These are phyloP conservation scores for Rhodosporidiobolus odoratus DNA, from an alignment of 768 basidiomycete species.

Conservation along the genomic window DNA sequence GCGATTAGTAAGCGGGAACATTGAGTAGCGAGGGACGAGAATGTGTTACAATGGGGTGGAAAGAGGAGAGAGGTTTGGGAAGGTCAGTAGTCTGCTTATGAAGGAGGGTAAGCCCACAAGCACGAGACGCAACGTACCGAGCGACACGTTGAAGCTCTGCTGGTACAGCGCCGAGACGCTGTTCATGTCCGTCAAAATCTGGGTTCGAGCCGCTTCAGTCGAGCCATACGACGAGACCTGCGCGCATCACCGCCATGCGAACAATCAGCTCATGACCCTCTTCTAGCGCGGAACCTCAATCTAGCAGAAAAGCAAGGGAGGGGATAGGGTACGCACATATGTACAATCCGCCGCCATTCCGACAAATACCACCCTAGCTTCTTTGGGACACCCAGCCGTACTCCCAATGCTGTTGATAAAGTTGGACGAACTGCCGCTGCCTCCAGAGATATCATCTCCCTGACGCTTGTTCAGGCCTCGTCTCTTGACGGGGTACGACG, in stretches of 20 bases:
- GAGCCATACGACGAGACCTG: slow-evolving; percentile 49
- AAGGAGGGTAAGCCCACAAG: too few species aligned
- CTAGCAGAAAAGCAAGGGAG: too few species aligned
- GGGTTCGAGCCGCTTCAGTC: slow-evolving; percentile 61
- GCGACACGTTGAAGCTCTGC: slow-evolving; percentile 73
- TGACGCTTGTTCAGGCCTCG: slow-evolving; percentile 15
- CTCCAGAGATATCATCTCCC: slow-evolving; percentile 41
- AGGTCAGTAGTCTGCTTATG: too few species aligned
- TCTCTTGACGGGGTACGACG: background rate
- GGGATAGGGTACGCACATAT: slow-evolving; percentile 52
- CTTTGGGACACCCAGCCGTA: slow-evolving; percentile 63
- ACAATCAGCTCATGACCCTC: background rate
- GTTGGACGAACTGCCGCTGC: slow-evolving; percentile 49
- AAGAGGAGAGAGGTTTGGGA: background rate
- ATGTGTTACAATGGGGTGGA: background rate
- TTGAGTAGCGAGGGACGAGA: background rate
- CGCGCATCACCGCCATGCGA: too few species aligned
- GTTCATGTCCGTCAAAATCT: slow-evolving; percentile 56
- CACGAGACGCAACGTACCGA: slow-evolving; percentile 50
- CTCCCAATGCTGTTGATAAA: slow-evolving; percentile 66
- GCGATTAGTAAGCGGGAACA: background rate
- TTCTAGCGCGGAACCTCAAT: background rate
- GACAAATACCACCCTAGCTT: slow-evolving; percentile 69
- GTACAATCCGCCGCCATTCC: slow-evolving; percentile 84
- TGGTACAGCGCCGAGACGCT: slow-evolving; percentile 47